Evolutionary conservation across 2,329 filamentous ascomycete species (phyloP), one percentile per base, ranked within the genome.

Genomic region (Gnomoniopsis smithogilvyi): DNA sequence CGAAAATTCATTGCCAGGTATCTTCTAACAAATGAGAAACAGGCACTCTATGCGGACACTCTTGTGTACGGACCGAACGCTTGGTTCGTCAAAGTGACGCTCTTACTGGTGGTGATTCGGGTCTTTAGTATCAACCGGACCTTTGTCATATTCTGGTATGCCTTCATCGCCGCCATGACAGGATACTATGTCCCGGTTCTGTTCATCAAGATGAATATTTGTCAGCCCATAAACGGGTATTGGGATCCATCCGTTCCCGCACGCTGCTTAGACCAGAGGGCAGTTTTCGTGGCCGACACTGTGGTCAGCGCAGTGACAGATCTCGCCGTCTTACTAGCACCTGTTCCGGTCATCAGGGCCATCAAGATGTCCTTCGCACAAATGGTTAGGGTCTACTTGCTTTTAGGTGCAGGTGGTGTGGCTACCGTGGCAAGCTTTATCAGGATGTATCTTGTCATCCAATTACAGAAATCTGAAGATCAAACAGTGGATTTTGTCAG

Each of bases 401-500:
- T 58, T 14, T 24, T 58, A 8, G 48, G 49, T 10, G 56, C 56
- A 0, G 56, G 56, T 17, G 56, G 56, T 22, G 19, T 53, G 19
- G 56, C 56, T 45, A 58, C 56, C 17, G 50, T 49, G 8, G 56
- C 56, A 8, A 53, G 49, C 33, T 58, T 58, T 7, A 41, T 58
- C 3, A 53, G 56, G 17, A 52, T 58, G 56, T 58, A 58, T 22
- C 22, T 64, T 2, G 62, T 64, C 2, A 58, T 58, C 2, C 43
- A 47, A 43, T 21, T 58, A 2, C 49, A 58, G 22, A 41, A 26
- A 22, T 58, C 56, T 15, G 36, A 34, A 2, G 49, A 52, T 21
- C 49, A 60, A 26, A 51, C 62, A 0, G 63, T 64, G 1, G 63
- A 58, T 33, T 58, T 58, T 33, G 41, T 58, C 43, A 58, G 56